Base-by-base conservation (phyloP, 2,329 filamentous ascomycete genomes). In the Xylaria polymorpha region DNA sequence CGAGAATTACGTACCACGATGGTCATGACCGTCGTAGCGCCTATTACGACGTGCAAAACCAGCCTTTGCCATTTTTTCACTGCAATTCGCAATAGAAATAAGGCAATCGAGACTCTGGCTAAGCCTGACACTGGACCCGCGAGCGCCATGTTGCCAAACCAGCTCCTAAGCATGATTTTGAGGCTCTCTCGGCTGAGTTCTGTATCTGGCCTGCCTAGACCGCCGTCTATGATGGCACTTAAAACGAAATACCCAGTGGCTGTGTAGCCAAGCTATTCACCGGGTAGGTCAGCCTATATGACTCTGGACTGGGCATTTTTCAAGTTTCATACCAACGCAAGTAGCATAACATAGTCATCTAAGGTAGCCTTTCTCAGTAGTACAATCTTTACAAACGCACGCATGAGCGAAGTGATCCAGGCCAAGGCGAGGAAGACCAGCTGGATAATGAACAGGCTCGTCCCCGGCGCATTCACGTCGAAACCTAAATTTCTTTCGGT, bases 281-380 rank as follows among this genome's bases (percentile, higher is more conserved):
- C 20, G 15, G 14, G 55, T n/a, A 48, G 15, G 61, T 72, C 59
- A 72, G 70, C 56, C 4, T 48, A n/a, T 37, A 32, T 20, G 14
- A 51, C 51, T 66, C 3, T 32, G 20, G n/a, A 53, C 56, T 6
- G 12, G 22, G 29, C 7, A 15, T 63, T 37, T 51, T 2, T 37
- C 22, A 41, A 20, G 32, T 22, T 50, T 73, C 77, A 66, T 76
- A 87, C 85, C 77, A 85, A 76, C 3, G 83, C 82, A 35, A 78
- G 58, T 25, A 85, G 77, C 73, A 85, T 85, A 55, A 86, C 74
- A 70, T 80, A 83, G 78, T 87, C 85, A 58, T 87, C 85, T 3
- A 80, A 43, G 0, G 81, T 79, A 41, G 84, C 75, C 37, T 79
- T 81, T 60, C 81, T 83, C 46, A 84, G 77, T 25, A 86, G 74